Conservation (phyloP, 2,329 filamentous ascomycete species). For the Pseudogymnoascus sp. region DNA sequence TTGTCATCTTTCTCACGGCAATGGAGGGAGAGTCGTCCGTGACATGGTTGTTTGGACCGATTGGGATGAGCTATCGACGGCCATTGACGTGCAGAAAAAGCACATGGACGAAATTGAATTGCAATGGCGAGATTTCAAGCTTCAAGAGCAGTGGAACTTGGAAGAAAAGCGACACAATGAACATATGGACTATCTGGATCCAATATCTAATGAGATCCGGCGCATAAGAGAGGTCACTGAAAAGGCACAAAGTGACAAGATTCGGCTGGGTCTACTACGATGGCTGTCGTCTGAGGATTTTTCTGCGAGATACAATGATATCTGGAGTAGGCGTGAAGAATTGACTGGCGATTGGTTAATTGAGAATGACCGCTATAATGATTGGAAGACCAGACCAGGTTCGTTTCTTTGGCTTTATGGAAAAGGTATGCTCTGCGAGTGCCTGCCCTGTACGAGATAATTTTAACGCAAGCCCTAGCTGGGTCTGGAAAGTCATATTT, state of each 20-base stretch:
- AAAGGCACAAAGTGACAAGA: slow-evolving; percentile 2
- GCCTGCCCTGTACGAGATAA: background rate
- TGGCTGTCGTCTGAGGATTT: slow-evolving; percentile 12
- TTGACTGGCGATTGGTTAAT: slow-evolving; percentile 12
- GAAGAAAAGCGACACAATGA: background rate
- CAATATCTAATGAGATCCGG: slow-evolving; percentile 7
- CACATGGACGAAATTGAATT: background rate
- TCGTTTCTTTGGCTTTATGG: slow-evolving; percentile 14
- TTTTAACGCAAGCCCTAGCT: background rate
- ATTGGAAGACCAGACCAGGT: slow-evolving; percentile 8
- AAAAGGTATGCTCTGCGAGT: slow-evolving; percentile 9
- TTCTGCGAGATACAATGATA: slow-evolving; percentile 12
- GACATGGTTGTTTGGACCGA: slow-evolving; percentile 11
- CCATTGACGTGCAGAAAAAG: background rate
- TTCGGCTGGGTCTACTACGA: background rate
- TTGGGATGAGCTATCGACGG: slow-evolving; percentile 9
- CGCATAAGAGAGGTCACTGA: background rate
- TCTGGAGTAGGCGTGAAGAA: background rate
- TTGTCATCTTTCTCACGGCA: slow-evolving; percentile 10
- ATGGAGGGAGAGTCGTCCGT: background rate
- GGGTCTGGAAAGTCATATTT: slow-evolving; percentile 12
- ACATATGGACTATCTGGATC: background rate
- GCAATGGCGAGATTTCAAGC: background rate
- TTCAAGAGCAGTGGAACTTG: background rate
- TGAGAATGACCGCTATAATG: slow-evolving; percentile 7